These are phyloP conservation scores for Bifiguratus adelaidae DNA, from an alignment of 192 early-diverging fungal genomes.

Conservation along the genomic window DNA sequence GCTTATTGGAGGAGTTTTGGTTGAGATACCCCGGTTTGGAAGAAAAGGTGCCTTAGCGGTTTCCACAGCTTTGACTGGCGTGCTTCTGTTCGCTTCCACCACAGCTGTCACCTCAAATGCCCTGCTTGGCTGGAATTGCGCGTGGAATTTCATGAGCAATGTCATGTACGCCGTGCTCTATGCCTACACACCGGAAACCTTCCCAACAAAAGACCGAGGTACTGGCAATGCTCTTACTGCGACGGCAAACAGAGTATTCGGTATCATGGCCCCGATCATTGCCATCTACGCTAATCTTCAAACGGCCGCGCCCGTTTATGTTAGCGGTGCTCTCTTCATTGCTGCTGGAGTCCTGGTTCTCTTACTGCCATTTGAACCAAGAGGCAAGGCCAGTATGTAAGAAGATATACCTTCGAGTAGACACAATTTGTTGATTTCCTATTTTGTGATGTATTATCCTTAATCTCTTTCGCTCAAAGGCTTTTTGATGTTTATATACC, in stretches of 20 bases:
- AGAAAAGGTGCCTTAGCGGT: conserved; percentile 71
- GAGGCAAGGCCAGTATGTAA: conserved; percentile 16
- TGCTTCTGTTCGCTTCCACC: conserved; percentile 60
- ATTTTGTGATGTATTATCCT: no score
- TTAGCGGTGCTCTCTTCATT: conserved; percentile 44
- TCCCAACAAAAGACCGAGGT: conserved; percentile 62
- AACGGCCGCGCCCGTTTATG: conserved; percentile 52
- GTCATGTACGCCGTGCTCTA: conserved; percentile 82
- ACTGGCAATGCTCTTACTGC: conserved; percentile 73
- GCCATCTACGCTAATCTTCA: conserved; percentile 45
- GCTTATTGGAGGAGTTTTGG: neutral
- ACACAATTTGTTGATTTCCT: no score
- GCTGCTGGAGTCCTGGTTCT: conserved; percentile 51
- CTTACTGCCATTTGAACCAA: conserved; percentile 61
- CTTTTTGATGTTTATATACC: no score
- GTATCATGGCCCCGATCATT: conserved; percentile 64
- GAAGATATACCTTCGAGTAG: no score
- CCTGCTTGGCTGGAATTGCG: conserved; percentile 48
- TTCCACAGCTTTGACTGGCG: conserved; percentile 58
- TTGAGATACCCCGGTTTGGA: conserved; percentile 60
- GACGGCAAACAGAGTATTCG: conserved; percentile 60
- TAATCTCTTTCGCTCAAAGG: no score
- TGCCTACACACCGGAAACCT: conserved; percentile 83
- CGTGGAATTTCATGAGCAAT: conserved; percentile 53
- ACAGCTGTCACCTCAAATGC: conserved; percentile 35